phyloP scores from a whole-genome alignment of 768 basidiomycete species.

The Boletus subparvulus region DNA sequence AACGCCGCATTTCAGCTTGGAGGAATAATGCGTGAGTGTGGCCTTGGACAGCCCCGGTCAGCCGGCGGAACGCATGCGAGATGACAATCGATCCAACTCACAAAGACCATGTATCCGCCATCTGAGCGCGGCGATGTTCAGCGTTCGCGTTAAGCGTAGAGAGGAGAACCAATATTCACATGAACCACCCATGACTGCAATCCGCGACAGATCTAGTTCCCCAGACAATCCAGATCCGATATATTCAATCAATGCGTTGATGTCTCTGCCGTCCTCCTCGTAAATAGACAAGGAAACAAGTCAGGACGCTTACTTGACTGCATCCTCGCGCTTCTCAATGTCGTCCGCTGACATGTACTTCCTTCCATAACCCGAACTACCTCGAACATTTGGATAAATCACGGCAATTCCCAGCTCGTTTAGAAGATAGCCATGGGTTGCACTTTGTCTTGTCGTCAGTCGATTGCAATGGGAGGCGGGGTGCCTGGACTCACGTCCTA shows the following conservation, averaged over 20 bases:
- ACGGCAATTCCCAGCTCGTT: conserved; percentile 42
- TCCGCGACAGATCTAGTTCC: conserved; percentile 36
- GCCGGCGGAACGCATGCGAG: background rate
- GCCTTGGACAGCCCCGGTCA: conserved; percentile 30
- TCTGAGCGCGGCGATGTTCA: conserved; percentile 20
- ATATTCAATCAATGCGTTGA: conserved; percentile 38
- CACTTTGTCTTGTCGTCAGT: conserved; percentile 17
- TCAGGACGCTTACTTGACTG: conserved; percentile 36
- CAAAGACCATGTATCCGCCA: conserved; percentile 43
- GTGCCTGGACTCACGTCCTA: conserved; percentile 27
- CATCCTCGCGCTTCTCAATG: conserved; percentile 43
- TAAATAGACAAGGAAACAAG: background rate
- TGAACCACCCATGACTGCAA: conserved; percentile 44
- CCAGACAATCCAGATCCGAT: conserved; percentile 32
- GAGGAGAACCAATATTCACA: conserved; percentile 25
- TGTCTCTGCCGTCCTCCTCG: conserved; percentile 30
- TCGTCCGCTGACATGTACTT: conserved; percentile 41
- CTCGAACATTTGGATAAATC: conserved; percentile 44
- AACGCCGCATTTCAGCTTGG: conserved; percentile 40
- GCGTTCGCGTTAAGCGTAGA: background rate
- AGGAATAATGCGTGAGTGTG: conserved; percentile 41
- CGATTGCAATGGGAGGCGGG: background rate
- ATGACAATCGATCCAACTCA: conserved; percentile 15
- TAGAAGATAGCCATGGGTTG: conserved; percentile 41
- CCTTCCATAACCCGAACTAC: conserved; percentile 43